Evolutionary conservation across 345 rosid genomes (phyloP), one percentile per base, ranked within the genome.

Genomic region (Brassica carinata): DNA sequence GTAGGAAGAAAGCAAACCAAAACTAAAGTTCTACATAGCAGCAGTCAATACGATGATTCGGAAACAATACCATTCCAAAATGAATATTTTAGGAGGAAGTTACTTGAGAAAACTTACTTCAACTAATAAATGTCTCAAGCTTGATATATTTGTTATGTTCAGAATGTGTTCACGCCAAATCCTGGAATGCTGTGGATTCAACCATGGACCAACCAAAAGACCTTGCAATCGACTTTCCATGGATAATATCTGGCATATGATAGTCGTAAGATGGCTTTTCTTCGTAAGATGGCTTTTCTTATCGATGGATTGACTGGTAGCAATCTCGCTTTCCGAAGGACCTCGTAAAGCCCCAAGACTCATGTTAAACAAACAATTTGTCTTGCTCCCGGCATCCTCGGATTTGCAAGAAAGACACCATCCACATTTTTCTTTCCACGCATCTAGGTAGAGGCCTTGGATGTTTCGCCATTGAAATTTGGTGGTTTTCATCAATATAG

Each of bases 381-480:
- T 19, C 78, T 67, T 75, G 59, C 61, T 72, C n/a, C 84, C 78
- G 15, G 73, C 61, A 48, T 85, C 97, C 43, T 88, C 91, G 76
- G 68, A n/a, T 85, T 87, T 88, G 87, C 99, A 96, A 75, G 87
- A 77, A 86, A 85, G 87, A 85, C 99, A 96, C 99, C 99, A 96
- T 38, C 99, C 99, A 84, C 99, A 96, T 69, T 84, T 90, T 85
- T 93, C 99, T 82, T 83, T 93, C 85, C 73, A 87, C 1, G 77
- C 78, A 81, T 83, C 88, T 51, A 71, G 69, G 63, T 79, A 83
- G 34, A 79, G 82, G 40, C 77, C 84, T 71, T 69, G 85, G 69
- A 82, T 74, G 82, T 84, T 84, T 65, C 88, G 89, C 97, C 96
- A 90, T 74, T 66, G 76, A 77, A 91, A 89, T 83, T 80, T 90